Base-by-base conservation (phyloP, 768 basidiomycete species). In the Leccinum olivaceopallidum region DNA sequence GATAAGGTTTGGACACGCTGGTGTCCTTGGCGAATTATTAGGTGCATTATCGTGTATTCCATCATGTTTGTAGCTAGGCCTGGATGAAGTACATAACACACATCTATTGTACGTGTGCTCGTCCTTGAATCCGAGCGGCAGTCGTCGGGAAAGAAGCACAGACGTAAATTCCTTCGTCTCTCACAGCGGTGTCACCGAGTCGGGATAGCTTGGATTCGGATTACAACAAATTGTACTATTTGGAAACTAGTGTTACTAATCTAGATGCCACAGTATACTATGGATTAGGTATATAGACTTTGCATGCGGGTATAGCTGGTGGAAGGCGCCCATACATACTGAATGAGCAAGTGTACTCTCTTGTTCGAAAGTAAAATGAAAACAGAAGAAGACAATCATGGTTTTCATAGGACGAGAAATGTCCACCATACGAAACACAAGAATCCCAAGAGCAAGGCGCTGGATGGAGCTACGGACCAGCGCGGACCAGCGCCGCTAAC, bases 401-500 rank as follows among this genome's bases (percentile, higher is more conserved):
- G n/a, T n/a, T 1, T 13, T 56, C 44, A 59, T 26, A 2, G 9
- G 37, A 56, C 28, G 42, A 18, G 51, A 53, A 69, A 22, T 0
- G 55, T 52, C 63, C 66, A 72, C 58, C 63, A 68, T 30, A 65
- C 16, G 9, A 68, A 26, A 63, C 59, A 72, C 3, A 61, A 34
- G 14, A 71, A 37, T 1, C 55, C 56, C 12, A 71, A 39, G n/a
- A 70, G 49, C 14, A 56, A 44, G 0, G n/a, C 8, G 3, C 60
- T 44, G 26, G 55, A 62, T 22, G 64, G 55, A n/a, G 18, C 39
- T 13, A 47, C 59, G 10, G 62, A 47, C 42, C 47, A 63, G 1
- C 16, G 72, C 37, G 30, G 4, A n/a, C 48, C 42, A 26, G 76
- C 77, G 13, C 71, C 73, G 60, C 76, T 80, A 6, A 88, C 71